Percentiles rank a stretch among this genome's conserved stretches.
phyloP scores from a whole-genome alignment of 805 yeast species.

The Yarrowia phangngaensis region DNA sequence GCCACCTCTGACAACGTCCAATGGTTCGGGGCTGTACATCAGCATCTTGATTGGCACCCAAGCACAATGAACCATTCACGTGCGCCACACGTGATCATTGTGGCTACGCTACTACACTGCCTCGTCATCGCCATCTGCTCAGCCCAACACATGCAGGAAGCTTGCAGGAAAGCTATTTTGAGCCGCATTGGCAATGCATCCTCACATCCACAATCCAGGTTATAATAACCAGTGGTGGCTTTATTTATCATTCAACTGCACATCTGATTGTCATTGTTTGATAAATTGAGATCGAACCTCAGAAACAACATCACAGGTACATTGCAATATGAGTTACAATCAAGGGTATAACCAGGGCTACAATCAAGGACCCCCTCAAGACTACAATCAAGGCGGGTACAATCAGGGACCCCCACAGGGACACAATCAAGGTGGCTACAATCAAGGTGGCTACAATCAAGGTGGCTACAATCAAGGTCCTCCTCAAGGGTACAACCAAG shows the following conservation, averaged over 20 bases:
- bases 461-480: conserved; percentile 12
- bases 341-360: conserved; percentile 24
- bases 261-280: too few relatives aligned
- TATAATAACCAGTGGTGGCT: neutral
- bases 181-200: conserved; percentile 15
- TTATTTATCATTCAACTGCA: neutral
- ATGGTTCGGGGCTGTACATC: too few relatives aligned
- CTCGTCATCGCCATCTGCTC: conserved; percentile 5
- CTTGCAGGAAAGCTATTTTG: conserved; percentile 5
- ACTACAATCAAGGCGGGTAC: conserved; percentile 24
- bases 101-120: too few relatives aligned
- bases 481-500: conserved; percentile 12
- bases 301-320: too few relatives aligned
- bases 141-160: neutral
- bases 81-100: too few relatives aligned
- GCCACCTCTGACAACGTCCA: too few relatives aligned
- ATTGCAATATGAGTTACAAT: conserved; percentile 23
- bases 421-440: neutral
- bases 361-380: conserved; percentile 23
- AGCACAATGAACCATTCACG: too few relatives aligned
- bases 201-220: neutral
- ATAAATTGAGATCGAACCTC: too few relatives aligned
- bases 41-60: too few relatives aligned
- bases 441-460: conserved; percentile 13
- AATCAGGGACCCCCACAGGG: conserved; percentile 16